Base-by-base conservation (phyloP, 2,329 filamentous ascomycete species). In the Sporothrix brasiliensis region DNA sequence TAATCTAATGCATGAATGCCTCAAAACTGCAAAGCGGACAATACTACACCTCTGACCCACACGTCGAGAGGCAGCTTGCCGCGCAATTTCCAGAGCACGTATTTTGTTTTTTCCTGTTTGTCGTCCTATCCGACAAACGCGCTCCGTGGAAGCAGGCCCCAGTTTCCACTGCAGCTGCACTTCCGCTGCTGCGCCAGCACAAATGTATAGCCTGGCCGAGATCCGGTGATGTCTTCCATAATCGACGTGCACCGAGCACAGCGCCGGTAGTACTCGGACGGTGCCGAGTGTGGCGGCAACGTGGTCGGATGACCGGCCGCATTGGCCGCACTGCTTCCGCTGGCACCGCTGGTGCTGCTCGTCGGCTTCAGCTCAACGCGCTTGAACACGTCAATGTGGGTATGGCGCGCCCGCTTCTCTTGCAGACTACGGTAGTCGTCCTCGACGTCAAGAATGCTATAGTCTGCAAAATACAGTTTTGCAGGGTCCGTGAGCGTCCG, bases 391-490 rank as follows among this genome's bases (percentile, higher is more conserved):
- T 88, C 86, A 6, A 88, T 79, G 69, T 84, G 82, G 7, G 76
- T 74, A 1, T 80, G 79, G 50, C 75, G 79, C 2, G 77, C 77
- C 71, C 77, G 79, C 70, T 80, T 79, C 24, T 76, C 75, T 3
- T 77, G 78, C 14, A 87, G 76, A 4, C 84, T 86, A 21, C 81
- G 80, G 16, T 79, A 79, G 71, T 89, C 87, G 68, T 89, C 85
- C 11, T 86, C 84, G 16, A 92, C 82, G 5, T 91, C 90, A 13
- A 95, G 82, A 77, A 92, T 86, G 65, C 83, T 84, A 69, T 89
- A 92, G 77, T 95, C 88, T 65, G 87, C 87, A 79, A 93, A 91
- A 80, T 91, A 92, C 65, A 97, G 83, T 72, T 85, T 85, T 11
- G 89, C 86, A 39, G 88, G 85, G 74, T 95, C 88, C 13, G 89